Evolutionary conservation across 164 flowering plant species (phyloP).

Genomic region (Vitis riparia): DNA sequence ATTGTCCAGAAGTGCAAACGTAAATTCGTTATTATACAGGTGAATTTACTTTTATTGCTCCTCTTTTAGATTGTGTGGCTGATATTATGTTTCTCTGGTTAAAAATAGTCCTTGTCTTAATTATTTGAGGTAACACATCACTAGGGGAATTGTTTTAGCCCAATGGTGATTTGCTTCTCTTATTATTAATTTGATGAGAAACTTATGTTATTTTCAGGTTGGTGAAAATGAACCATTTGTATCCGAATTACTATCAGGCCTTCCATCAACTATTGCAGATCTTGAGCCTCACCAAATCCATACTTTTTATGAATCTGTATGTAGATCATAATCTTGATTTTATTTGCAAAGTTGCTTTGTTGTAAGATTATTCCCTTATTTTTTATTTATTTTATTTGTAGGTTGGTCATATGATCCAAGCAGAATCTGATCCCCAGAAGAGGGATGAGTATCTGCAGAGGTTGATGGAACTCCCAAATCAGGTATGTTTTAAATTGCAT

Average conservation of each 20-base stretch:
- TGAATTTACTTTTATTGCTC: slow-evolving; percentile 15
- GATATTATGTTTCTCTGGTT: too few species aligned
- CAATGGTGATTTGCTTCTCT: too few species aligned
- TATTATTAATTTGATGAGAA: background rate
- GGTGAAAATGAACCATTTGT: slow-evolving; percentile 97
- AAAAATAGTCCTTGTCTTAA: background rate
- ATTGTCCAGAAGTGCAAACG: slow-evolving; percentile 99
- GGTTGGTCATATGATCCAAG: slow-evolving; percentile 98
- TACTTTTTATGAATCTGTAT: slow-evolving; percentile 96
- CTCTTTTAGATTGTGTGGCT: background rate
- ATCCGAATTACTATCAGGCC: slow-evolving; percentile 89
- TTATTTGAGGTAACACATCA: background rate
- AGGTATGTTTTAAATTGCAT: slow-evolving; percentile 35
- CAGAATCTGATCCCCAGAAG: slow-evolving; percentile 91
- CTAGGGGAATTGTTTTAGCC: background rate
- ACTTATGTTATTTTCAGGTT: slow-evolving; percentile 49
- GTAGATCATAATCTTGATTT: slow-evolving; percentile 13
- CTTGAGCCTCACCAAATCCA: slow-evolving; percentile 98
- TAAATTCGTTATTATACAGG: slow-evolving; percentile 94
- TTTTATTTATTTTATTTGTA: slow-evolving; percentile 20
- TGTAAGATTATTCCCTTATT: background rate
- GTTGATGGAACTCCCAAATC: slow-evolving; percentile 93
- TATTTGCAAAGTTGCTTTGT: background rate
- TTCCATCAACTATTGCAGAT: slow-evolving; percentile 77
- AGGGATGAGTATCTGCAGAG: slow-evolving; percentile 92